Evolutionary conservation across 2,329 filamentous ascomycete species (phyloP), one percentile per base, ranked within the genome.

Genomic region (Pleoardoris graminearum): DNA sequence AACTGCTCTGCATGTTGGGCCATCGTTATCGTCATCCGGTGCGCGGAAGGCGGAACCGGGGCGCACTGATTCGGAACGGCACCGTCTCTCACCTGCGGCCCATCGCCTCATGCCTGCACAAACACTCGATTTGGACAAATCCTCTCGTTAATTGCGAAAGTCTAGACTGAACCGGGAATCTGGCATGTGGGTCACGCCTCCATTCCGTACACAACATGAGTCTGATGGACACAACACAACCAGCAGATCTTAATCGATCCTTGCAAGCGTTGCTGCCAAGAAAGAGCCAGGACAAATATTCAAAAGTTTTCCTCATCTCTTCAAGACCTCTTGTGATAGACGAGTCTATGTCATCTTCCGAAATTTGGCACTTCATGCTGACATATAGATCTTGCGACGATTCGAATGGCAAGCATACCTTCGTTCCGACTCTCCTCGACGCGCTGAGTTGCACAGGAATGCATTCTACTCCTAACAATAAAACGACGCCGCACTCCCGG

Each of bases 41-140:
- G 30, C 25, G 48, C 44, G 43, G 43, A 46, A 19, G n/a, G n/a
- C 44, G 33, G 44, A 38, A 29, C 44, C 44, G 44, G 33, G 44
- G 44, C 30, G 19, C 36, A 17, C 43, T 36, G 36, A 19, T 35
- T 29, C 29, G 35, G 39, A 19, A 41, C 19, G 46, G 32, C 29
- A 27, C 39, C 38, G 30, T 4, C 11, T 17, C 3, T 17, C 41
- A 22, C 22, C 36, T 21, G 19, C 29, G 23, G 4, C 27, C 8
- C 14, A 17, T 35, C 32, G 32, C 10, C 10, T 12, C 7, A 12
- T 29, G 12, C 12, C 27, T 29, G 12, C 27, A 29, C n/a, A n/a
- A n/a, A n/a, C n/a, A n/a, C n/a, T n/a, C n/a, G n/a, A n/a, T n/a
- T n/a, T n/a, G n/a, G n/a, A n/a, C n/a, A n/a, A n/a, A n/a, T n/a